Evolutionary conservation across 768 basidiomycete species (phyloP).

Genomic region (Termitomyces sp.): DNA sequence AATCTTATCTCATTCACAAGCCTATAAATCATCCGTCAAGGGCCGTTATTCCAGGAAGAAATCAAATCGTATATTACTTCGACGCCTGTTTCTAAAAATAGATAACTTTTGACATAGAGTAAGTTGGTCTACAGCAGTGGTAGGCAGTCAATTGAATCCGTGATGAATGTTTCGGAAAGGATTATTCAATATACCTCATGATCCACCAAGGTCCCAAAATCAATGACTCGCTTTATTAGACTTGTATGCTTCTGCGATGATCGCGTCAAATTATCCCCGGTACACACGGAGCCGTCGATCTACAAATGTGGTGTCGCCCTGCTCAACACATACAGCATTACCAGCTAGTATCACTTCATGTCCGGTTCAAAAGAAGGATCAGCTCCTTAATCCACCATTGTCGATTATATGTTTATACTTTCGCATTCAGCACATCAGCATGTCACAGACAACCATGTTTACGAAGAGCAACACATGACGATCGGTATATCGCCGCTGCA

Average conservation of each 20-base stretch:
- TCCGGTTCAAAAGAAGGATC: background rate
- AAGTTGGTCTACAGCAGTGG: slow-evolving; percentile 26
- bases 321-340: background rate
- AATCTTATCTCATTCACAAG: too few relatives aligned
- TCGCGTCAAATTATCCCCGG: slow-evolving; percentile 24
- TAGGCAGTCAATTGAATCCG: slow-evolving; percentile 34
- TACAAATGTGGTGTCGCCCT: background rate
- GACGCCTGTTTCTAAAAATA: background rate
- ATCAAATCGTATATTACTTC: background rate
- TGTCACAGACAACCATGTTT: too few relatives aligned
- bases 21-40: background rate
- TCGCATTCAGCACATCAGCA: background rate
- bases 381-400: too few relatives aligned
- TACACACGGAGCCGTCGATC: slow-evolving; percentile 27
- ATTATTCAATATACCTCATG: background rate
- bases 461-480: background rate
- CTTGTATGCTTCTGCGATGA: background rate
- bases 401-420: background rate
- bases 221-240: slow-evolving; percentile 19
- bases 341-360: background rate
- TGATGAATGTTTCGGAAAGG: background rate
- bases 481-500: background rate
- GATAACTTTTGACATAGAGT: background rate
- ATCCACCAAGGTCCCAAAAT: slow-evolving; percentile 15
- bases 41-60: background rate